These are phyloP conservation scores for Coniochaeta sp. DNA, from an alignment of 2,329 filamentous ascomycete species.

Conservation along the genomic window DNA sequence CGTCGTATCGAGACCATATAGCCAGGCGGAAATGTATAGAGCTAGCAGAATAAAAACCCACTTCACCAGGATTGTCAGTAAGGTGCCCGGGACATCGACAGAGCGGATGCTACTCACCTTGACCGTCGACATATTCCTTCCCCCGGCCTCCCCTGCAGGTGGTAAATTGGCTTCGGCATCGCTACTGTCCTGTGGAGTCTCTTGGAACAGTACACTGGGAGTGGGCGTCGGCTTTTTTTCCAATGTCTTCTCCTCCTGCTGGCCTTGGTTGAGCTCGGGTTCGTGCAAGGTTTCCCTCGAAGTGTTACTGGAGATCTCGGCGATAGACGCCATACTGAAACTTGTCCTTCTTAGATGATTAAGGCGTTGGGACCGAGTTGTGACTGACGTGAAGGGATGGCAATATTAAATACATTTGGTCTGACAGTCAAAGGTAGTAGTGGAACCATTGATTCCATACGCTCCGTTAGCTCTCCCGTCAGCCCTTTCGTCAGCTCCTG, in stretches of 20 bases:
- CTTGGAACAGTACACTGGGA: not conserved
- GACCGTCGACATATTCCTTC: not conserved
- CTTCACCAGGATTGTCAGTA: too few relatives aligned
- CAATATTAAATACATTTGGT: not conserved
- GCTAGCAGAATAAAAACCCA: conserved; percentile 17
- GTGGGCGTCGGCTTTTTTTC: not conserved
- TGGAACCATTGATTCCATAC: not conserved
- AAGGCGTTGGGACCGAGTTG: not conserved
- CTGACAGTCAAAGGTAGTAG: not conserved
- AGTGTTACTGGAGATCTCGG: not conserved
- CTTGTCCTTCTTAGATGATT: not conserved
- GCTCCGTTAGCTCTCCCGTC: not conserved
- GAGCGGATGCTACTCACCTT: too few relatives aligned
- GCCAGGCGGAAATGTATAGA: conserved; percentile 18
- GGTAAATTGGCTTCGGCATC: not conserved
- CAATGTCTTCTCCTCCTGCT: not conserved
- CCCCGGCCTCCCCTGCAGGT: not conserved
- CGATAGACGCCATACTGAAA: not conserved
- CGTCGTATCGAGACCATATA: conserved; percentile 31
- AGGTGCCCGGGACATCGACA: too few relatives aligned
- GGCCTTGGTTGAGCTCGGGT: not conserved
- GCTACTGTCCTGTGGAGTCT: not conserved
- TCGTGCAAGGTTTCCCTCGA: not conserved
- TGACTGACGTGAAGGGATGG: too few relatives aligned
- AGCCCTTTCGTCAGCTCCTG: not conserved